Percentiles rank a stretch among this genome's conserved stretches.
phyloP scores from a whole-genome alignment of 139 green algal genomes.

The Chlamydomonas sp. region DNA sequence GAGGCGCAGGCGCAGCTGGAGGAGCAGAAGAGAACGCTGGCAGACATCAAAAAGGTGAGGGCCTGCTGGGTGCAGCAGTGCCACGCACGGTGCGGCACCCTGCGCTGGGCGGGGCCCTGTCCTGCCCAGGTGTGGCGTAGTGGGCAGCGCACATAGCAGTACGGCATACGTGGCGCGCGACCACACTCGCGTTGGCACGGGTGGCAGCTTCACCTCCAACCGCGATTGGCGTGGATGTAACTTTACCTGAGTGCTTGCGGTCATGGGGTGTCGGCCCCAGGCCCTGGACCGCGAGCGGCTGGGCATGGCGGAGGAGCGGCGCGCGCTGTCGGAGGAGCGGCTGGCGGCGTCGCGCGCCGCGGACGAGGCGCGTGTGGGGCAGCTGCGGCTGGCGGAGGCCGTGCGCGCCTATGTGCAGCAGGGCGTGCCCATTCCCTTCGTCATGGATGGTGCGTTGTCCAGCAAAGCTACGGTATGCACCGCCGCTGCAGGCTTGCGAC shows the following conservation, averaged over 20 bases:
- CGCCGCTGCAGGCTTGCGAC: too few species aligned
- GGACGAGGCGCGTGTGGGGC: constrained; percentile 23
- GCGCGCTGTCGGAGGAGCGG: constrained; percentile 35
- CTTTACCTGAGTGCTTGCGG: too few species aligned
- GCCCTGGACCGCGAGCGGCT: constrained; percentile 50
- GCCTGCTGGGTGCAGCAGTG: too few species aligned
- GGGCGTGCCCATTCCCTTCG: constrained; percentile 58
- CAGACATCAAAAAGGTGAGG: constrained; percentile 34
- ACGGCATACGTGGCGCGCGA: too few species aligned
- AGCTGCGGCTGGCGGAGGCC: constrained; percentile 46
- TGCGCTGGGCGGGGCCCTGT: too few species aligned
- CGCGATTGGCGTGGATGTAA: too few species aligned
- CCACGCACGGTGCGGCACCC: too few species aligned
- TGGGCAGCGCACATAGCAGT: too few species aligned
- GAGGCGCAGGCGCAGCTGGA: constrained; percentile 31
- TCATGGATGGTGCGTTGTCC: constrained; percentile 35
- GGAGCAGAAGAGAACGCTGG: constrained; percentile 27
- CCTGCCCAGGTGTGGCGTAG: too few species aligned
- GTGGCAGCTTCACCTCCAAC: too few species aligned
- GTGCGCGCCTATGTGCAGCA: constrained; percentile 45
- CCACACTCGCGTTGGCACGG: too few species aligned
- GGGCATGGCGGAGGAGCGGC: constrained; percentile 49
- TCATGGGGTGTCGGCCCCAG: constrained; percentile 2
- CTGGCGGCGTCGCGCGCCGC: constrained; percentile 41
- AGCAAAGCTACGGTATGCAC: background rate